Evolutionary conservation across 306 rosid species (phyloP).

Genomic region (Vigna hirtella): DNA sequence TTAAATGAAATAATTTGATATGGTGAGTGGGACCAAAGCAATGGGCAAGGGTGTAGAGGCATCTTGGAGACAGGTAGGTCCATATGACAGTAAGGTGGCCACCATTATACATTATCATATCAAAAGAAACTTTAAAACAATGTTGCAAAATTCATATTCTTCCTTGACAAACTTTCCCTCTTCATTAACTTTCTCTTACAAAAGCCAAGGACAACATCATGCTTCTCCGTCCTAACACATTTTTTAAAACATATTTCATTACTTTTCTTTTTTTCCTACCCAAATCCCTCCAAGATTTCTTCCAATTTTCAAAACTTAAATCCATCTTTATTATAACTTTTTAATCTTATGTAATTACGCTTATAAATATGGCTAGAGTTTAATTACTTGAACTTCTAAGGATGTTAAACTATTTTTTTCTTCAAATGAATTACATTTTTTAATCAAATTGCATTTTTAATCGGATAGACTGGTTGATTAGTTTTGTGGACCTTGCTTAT

Average conservation of each 20-base stretch:
- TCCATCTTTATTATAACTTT: too few relatives aligned
- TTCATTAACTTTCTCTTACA: conserved; percentile 33
- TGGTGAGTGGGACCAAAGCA: conserved; percentile 54
- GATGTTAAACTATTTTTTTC: too few relatives aligned
- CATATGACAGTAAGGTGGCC: conserved; percentile 51
- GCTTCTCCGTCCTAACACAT: conserved; percentile 34
- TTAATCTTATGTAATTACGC: too few relatives aligned
- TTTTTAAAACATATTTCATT: background rate
- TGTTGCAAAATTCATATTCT: conserved; percentile 30
- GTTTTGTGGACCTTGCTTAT: too few relatives aligned
- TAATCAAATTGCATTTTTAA: too few relatives aligned
- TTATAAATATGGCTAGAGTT: too few relatives aligned
- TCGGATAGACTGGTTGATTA: too few relatives aligned
- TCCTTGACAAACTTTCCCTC: conserved; percentile 41
- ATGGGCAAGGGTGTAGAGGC: conserved; percentile 54
- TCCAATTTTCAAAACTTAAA: conserved; percentile 1
- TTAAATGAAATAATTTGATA: conserved; percentile 44
- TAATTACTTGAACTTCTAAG: too few relatives aligned
- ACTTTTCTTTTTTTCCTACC: background rate
- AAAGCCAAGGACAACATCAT: conserved; percentile 54
- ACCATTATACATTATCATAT: conserved; percentile 44
- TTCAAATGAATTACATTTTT: too few relatives aligned
- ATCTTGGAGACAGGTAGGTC: conserved; percentile 63
- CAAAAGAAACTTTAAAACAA: conserved; percentile 31
- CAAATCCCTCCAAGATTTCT: conserved; percentile 5